Conservation (phyloP, 2,329 filamentous ascomycete species). For the Aspergillus viridinutans region DNA sequence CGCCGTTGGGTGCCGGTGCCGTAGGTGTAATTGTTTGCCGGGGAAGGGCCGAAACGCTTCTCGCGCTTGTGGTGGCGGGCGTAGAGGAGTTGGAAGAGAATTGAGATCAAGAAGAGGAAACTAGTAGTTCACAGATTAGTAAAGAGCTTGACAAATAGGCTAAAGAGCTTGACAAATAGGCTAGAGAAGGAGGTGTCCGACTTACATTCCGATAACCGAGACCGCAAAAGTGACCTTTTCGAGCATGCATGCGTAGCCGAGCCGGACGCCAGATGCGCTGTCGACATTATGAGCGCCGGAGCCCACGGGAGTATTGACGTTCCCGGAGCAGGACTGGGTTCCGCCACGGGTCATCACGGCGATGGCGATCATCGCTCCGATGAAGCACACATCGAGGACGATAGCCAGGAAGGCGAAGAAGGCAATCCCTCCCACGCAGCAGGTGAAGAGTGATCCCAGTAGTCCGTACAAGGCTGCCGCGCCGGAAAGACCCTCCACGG, state of each 20-base stretch:
- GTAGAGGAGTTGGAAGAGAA: slow-evolving; percentile 64
- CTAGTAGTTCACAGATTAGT: slow-evolving; percentile 35
- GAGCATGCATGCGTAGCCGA: slow-evolving; percentile 65
- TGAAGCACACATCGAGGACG: slow-evolving; percentile 71
- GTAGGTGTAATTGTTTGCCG: slow-evolving; percentile 64
- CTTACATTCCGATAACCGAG: slow-evolving; percentile 71
- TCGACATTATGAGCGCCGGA: slow-evolving; percentile 52
- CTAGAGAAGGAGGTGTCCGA: slow-evolving; percentile 10
- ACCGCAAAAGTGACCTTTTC: slow-evolving; percentile 75
- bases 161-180: background rate
- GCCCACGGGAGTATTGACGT: slow-evolving; percentile 66
- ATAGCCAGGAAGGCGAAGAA: slow-evolving; percentile 71
- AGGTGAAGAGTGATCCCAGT: slow-evolving; percentile 68
- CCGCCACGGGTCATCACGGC: slow-evolving; percentile 70
- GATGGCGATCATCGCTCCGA: slow-evolving; percentile 75
- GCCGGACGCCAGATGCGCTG: slow-evolving; percentile 46
- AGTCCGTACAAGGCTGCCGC: slow-evolving; percentile 70
- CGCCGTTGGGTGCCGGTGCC: slow-evolving; percentile 50
- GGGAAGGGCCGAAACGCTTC: slow-evolving; percentile 65
- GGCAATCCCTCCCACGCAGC: slow-evolving; percentile 70
- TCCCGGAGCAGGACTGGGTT: slow-evolving; percentile 60
- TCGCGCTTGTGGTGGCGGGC: slow-evolving; percentile 69
- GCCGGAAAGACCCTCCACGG: slow-evolving; percentile 75
- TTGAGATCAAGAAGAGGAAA: slow-evolving; percentile 70
- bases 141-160: background rate